Base-by-base conservation (phyloP, 1,284 basidiomycete genomes). In the Naganishia sp. region DNA sequence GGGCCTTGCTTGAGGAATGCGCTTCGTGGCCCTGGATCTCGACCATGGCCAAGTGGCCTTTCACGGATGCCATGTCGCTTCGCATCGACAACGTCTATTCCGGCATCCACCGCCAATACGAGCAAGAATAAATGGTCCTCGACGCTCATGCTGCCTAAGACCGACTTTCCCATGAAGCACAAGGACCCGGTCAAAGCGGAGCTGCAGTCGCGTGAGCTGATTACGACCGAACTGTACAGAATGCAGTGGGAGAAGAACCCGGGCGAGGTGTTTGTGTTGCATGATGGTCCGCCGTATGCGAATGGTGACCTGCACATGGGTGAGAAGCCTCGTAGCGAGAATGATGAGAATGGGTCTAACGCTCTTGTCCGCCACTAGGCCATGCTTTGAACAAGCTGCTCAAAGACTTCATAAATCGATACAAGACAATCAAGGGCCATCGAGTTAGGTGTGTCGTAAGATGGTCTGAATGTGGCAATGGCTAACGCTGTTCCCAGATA, bases 211-310 rank as follows among this genome's bases (percentile, higher is more conserved):
- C 83, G 86, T 63, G 77, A 80, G 44, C 84, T 86, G 70, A 92
- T 90, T 0, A 89, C 89, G 44, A 86, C 87, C 42, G 84, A 85
- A 2, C 82, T 99, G 15, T 99, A 99, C 76, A 81, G 81, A 33
- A 90, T 89, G 88, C 96, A 99, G 88, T 84, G 82, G 76, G 80
- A 86, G 70, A 85, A 89, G 73, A 85, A 83, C 31, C 79, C 83
- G 28, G 85, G 88, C 2, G 84, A 86, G 0, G 74, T 86, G 54
- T 98, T 94, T 75, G 87, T 97, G 28, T 83, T 96, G 56, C 94
- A 96, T 73, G 96, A 99, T 77, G 96, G 96, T 0, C 96, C 96
- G 25, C 96, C 95, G 0, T 99, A 99, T 74, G 96, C 96, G 1
- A 99, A 99, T 76, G 96, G 96, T 0, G 85, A 90, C 73, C 81